Evolutionary conservation across 2,329 filamentous ascomycete species (phyloP).

Genomic region (Verticillium dahliae): DNA sequence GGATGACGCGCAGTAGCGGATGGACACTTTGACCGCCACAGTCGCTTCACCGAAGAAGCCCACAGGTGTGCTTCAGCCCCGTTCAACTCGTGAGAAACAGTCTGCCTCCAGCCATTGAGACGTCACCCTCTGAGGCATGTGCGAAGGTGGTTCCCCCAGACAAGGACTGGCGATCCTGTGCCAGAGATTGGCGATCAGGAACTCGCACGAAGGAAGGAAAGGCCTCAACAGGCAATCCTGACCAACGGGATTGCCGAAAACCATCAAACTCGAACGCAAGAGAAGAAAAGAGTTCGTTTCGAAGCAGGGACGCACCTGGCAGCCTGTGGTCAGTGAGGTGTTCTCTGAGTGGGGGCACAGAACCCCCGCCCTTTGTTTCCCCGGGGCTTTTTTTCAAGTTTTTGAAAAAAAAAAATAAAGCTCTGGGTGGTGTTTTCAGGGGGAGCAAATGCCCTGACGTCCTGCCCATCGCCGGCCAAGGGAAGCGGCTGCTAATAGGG

Average conservation of each 20-base stretch:
- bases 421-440: neutral
- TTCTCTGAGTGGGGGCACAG: neutral
- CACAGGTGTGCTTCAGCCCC: neutral
- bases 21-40: too few relatives aligned
- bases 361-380: too few relatives aligned
- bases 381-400: too few relatives aligned
- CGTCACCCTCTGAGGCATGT: neutral
- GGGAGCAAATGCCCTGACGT: neutral
- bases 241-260: neutral
- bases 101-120: neutral
- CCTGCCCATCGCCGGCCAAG: neutral
- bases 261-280: neutral
- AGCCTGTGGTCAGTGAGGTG: neutral
- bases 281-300: conserved; percentile 2
- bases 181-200: neutral
- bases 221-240: neutral
- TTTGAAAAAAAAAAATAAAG: too few relatives aligned
- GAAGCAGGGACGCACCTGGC: neutral
- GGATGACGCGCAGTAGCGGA: too few relatives aligned
- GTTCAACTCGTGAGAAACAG: neutral
- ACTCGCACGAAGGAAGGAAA: neutral
- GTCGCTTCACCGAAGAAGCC: neutral
- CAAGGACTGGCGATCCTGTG: too few relatives aligned
- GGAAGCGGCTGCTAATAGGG: neutral
- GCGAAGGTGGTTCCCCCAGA: neutral